A percentile compares a stretch with the other conserved stretches of the same genome.
Evolutionary conservation across 1,284 basidiomycete genomes (phyloP).

Genomic region (Cryptococcus sp.): DNA sequence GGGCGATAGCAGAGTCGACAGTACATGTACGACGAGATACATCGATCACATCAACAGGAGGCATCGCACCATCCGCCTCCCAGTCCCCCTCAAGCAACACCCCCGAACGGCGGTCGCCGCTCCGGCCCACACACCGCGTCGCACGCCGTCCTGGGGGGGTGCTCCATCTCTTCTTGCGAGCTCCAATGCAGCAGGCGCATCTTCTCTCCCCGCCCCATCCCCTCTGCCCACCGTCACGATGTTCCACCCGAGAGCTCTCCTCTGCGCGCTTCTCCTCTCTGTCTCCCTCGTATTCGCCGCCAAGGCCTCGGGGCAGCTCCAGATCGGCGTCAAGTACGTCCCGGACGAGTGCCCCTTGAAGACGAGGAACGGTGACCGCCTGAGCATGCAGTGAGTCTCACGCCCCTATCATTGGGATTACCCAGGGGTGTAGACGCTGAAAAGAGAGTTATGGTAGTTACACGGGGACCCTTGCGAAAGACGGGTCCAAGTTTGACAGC

Average conservation of each 20-base stretch:
- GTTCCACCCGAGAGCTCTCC: conserved; percentile 13
- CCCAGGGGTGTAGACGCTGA: background rate
- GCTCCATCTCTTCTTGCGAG: too few relatives aligned
- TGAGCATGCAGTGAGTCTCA: conserved; percentile 52
- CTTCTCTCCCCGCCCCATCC: background rate
- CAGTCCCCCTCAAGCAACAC: too few relatives aligned
- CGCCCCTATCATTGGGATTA: background rate
- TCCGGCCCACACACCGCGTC: too few relatives aligned
- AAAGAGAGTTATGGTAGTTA: conserved; percentile 41
- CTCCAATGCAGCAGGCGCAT: background rate
- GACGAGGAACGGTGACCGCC: conserved; percentile 52
- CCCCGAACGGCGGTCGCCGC: too few relatives aligned
- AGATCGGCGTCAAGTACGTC: conserved; percentile 52
- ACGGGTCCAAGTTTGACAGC: conserved; percentile 56
- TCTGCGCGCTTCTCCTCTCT: conserved; percentile 42
- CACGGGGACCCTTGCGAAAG: conserved; percentile 53
- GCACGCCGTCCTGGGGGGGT: too few relatives aligned
- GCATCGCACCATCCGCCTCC: too few relatives aligned
- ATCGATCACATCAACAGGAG: too few relatives aligned
- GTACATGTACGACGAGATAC: too few relatives aligned
- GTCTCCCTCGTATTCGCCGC: conserved; percentile 53
- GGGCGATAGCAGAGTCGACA: too few relatives aligned
- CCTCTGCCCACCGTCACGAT: background rate
- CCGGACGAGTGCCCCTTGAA: conserved; percentile 53
- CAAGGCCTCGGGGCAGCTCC: conserved; percentile 32